Base-by-base conservation (phyloP, 1,284 basidiomycete genomes). In the Austroboletus niveus region DNA sequence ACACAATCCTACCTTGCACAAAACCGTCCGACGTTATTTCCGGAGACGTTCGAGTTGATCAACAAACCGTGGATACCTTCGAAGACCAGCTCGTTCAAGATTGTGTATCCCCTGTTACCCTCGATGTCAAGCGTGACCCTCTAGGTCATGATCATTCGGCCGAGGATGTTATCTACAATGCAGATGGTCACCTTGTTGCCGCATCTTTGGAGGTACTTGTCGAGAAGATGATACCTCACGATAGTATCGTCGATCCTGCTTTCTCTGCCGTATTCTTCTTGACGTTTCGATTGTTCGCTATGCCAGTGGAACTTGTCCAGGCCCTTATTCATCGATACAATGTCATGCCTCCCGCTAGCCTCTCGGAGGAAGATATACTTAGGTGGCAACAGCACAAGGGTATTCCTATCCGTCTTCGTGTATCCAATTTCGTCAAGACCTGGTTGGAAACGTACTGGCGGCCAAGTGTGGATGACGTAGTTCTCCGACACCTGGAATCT, bases 151-250 rank as follows among this genome's bases (percentile, higher is more conserved):
- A 92, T 60, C 86, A 90, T 65, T 75, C 85, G 15, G 72, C 83
- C 3, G 82, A 88, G 41, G 95, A 98, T 62, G 88, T 97, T 46
- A 83, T 89, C 2, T 94, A 92, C 75, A 97, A 96, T 68, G 79
- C 80, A 42, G 94, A 98, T 15, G 94, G 94, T 2, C 82, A 85
- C 54, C 82, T 99, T 20, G 89, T 95, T 8, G 95, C 95, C 27
- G 97, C 94, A 1, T 94, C 94, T 2, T 75, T 99, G 51, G 78
- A 81, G 14, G 94, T 89, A 2, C 76, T 99, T 40, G 87, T 98
- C 9, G 94, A 96, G 72, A 93, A 92, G 73, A 89, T 99, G 86
- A 96, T 95, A n/a, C 92, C 94, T 3, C 92, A 96, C 64, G 92
- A 94, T 63, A 86, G 86, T 45, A 82, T 92, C 45, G 89, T 92